Evolutionary conservation across 352 stramenopile genomes (phyloP), one percentile per base, ranked within the genome.

Genomic region (Nothophytophthora sp.): DNA sequence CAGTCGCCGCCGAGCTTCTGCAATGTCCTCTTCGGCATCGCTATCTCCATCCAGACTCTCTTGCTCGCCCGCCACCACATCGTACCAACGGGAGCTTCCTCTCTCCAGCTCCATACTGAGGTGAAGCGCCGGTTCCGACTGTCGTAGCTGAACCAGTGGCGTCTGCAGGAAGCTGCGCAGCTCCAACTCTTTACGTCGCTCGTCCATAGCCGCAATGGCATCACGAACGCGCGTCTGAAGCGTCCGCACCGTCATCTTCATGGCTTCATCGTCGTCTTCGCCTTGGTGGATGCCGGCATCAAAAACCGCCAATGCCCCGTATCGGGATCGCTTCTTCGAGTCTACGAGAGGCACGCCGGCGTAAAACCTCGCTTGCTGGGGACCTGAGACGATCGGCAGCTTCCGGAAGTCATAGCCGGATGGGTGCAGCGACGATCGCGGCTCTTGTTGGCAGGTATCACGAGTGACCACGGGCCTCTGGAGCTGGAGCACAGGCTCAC

Each of bases 321-420:
- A 60, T 6, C 74, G 53, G 7, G 70, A 70, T 3, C 60, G 48
- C 24, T 70, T 75, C 37, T 62, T 61, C 34, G 47, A 32, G 62
- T 88, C 70, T 2, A 73, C 50, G 4, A 92, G 63, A 28, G 77
- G 79, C 12, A 90, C 70, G 1, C 81, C 78, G 3, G 75, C 76
- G 53, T 93, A 93, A 52, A 90, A 92, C 16, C 67, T 73, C 11
- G 74, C 75, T 27, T 81, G 71, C 44, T 93, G 83, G 1, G 83
- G 79, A 0, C 81, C 83, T 32, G 77, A 57, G 2, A 93, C 83
- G 32, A 93, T 76, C 24, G 83, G 76, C 0, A 91, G 56, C n/a
- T 70, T 56, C 10, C 61, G 45, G 16, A 89, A 86, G 18, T 84
- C 80, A 37, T 73, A 83, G 24, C 46, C 63, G 10, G 61, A 67